Evolutionary conservation across 345 rosid genomes (phyloP).

Genomic region (Turnera subulata): DNA sequence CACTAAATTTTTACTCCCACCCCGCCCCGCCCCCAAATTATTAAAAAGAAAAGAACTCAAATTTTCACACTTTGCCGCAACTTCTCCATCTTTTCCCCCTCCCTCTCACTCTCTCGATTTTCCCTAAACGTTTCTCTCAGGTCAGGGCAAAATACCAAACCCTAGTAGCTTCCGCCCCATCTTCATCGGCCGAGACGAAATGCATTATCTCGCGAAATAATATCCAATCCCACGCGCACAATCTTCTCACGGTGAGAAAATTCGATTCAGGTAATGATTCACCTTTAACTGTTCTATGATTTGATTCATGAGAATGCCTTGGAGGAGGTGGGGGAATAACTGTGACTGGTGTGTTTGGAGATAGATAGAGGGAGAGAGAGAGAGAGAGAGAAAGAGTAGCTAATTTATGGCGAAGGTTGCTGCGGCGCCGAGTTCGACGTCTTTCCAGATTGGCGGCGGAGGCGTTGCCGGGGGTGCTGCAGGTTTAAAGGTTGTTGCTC

Average conservation of each 20-base stretch:
- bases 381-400: too few species aligned
- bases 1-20: too few species aligned
- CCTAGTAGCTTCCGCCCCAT: constrained; percentile 1
- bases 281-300: too few species aligned
- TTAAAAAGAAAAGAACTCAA: too few species aligned
- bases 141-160: constrained; percentile 17
- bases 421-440: constrained; percentile 48
- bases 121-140: constrained; percentile 1
- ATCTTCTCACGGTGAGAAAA: too few species aligned
- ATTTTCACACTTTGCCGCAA: constrained; percentile 19
- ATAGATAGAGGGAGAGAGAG: too few species aligned
- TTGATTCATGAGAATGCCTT: too few species aligned
- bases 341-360: neutral
- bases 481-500: constrained; percentile 19
- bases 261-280: constrained; percentile 9
- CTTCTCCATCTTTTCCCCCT: neutral
- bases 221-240: too few species aligned
- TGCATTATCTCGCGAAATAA: constrained; percentile 1
- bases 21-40: too few species aligned
- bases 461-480: neutral
- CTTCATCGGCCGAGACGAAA: neutral
- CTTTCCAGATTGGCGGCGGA: constrained; percentile 10
- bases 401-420: constrained; percentile 62
- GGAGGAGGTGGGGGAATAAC: constrained; percentile 13
- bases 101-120: constrained; percentile 9